Conservation (phyloP, 2,329 filamentous ascomycete species). For the Alternaria postmessia region DNA sequence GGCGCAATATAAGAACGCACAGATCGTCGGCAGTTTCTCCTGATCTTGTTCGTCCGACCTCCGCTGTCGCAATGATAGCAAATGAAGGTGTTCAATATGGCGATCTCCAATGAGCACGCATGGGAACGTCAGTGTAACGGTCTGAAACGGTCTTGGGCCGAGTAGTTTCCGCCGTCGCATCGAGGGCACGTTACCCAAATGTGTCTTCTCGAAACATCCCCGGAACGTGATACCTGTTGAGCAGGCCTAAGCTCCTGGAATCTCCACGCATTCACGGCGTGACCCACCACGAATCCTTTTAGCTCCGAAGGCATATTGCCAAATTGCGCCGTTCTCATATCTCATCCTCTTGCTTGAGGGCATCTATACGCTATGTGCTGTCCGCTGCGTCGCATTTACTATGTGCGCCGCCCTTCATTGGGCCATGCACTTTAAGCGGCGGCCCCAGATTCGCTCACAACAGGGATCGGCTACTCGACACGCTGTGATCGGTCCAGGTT, state of each 20-base stretch:
- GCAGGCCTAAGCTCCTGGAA: constrained; percentile 24
- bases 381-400: constrained; percentile 16
- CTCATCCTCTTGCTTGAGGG: neutral
- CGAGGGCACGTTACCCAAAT: constrained; percentile 2
- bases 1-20: constrained; percentile 11
- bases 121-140: constrained; percentile 12
- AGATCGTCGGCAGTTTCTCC: constrained; percentile 22
- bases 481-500: constrained; percentile 24
- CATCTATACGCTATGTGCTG: constrained; percentile 1
- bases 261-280: constrained; percentile 15
- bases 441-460: constrained; percentile 21
- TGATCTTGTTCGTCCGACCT: constrained; percentile 14
- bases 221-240: constrained; percentile 18
- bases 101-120: constrained; percentile 6
- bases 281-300: neutral
- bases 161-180: constrained; percentile 2
- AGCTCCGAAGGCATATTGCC: neutral
- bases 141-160: constrained; percentile 21
- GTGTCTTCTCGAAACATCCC: constrained; percentile 21
- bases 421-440: constrained; percentile 31
- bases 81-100: constrained; percentile 19
- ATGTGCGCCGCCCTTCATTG: constrained; percentile 19
- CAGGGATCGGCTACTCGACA: constrained; percentile 34
- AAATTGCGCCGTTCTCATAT: neutral
- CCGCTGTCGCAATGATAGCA: constrained; percentile 12